Percentiles rank a stretch among this genome's conserved stretches.
These are phyloP conservation scores for Solanum sparsipilum DNA, from an alignment of 257 asterid genomes.

Conservation along the genomic window DNA sequence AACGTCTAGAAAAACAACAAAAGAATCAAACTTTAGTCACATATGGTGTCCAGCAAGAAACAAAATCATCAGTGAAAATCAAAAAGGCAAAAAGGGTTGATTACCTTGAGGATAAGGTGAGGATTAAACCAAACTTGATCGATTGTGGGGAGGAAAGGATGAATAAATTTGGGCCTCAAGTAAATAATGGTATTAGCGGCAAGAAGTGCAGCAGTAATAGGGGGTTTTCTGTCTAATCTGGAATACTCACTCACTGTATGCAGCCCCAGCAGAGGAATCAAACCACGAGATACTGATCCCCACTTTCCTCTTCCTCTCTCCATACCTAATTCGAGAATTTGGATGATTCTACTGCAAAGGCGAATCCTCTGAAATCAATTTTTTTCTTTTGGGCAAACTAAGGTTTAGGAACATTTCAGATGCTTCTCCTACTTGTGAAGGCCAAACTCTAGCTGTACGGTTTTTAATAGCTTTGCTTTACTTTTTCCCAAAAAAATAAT, in stretches of 20 bases:
- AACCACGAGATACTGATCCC: conserved; percentile 25
- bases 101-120: conserved; percentile 72
- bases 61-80: not conserved
- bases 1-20: not conserved
- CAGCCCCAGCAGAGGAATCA: conserved; percentile 57
- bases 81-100: not conserved
- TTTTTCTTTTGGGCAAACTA: not conserved
- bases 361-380: not conserved
- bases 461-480: not conserved
- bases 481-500: not conserved
- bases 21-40: not conserved
- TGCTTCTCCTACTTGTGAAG: not conserved
- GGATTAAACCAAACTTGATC: conserved; percentile 87
- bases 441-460: not conserved
- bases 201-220: conserved; percentile 70
- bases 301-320: conserved; percentile 39
- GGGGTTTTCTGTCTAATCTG: conserved; percentile 69
- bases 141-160: conserved; percentile 46
- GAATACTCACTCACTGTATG: conserved; percentile 61
- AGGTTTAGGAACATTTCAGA: not conserved
- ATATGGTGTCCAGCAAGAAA: not conserved
- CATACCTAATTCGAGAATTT: conserved; percentile 11
- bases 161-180: conserved; percentile 47
- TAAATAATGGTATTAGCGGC: conserved; percentile 70
- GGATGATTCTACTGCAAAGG: not conserved